phyloP scores from a whole-genome alignment of 192 early-diverging fungal species.

The Spizellomyces sp. region DNA sequence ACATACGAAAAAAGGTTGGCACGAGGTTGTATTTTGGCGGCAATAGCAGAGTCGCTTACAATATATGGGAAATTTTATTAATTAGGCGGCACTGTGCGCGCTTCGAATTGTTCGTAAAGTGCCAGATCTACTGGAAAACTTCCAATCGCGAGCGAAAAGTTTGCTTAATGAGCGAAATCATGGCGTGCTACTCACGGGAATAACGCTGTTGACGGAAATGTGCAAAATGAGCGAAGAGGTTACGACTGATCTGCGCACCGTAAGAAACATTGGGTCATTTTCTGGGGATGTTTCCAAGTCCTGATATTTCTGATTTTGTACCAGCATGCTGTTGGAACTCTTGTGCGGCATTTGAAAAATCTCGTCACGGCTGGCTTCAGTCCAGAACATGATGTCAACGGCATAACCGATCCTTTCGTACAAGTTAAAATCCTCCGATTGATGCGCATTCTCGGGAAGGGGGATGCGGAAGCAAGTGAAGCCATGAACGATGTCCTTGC shows the following conservation, averaged over 20 bases:
- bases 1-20: slow-evolving; percentile 91
- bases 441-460: slow-evolving; percentile 80
- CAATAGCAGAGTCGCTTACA: neutral
- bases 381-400: slow-evolving; percentile 94
- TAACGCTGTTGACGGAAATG: slow-evolving; percentile 90
- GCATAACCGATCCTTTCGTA: slow-evolving; percentile 96
- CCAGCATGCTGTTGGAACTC: slow-evolving; percentile 69
- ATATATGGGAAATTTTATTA: neutral
- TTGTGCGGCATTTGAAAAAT: slow-evolving; percentile 87
- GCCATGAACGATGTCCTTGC: slow-evolving; percentile 97
- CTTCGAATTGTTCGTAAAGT: slow-evolving; percentile 90
- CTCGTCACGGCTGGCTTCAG: slow-evolving; percentile 84
- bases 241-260: slow-evolving; percentile 69
- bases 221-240: slow-evolving; percentile 73
- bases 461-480: slow-evolving; percentile 83
- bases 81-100: slow-evolving; percentile 87
- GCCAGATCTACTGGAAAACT: slow-evolving; percentile 89
- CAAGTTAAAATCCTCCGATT: slow-evolving; percentile 92
- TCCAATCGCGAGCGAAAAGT: slow-evolving; percentile 68
- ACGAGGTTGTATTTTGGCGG: neutral
- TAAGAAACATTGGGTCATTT: slow-evolving; percentile 23
- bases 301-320: neutral
- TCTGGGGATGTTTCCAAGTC: neutral
- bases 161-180: slow-evolving; percentile 92
- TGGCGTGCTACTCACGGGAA: slow-evolving; percentile 89